Percentiles rank a stretch among this genome's conserved stretches.
phyloP scores from a whole-genome alignment of 306 rosid species.

The Betula pendula region DNA sequence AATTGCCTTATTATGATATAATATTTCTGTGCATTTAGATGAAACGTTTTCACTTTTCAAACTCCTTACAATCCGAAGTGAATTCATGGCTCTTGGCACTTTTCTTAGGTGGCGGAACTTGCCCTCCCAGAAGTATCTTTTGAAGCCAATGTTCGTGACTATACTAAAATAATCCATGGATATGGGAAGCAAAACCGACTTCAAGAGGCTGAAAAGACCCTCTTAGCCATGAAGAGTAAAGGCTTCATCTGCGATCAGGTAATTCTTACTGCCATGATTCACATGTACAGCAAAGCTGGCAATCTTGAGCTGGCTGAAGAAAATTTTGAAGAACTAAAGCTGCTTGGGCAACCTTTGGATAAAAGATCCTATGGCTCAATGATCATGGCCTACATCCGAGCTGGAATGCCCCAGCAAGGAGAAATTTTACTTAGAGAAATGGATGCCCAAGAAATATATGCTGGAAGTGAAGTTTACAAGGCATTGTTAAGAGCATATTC shows the following conservation, averaged over 20 bases:
- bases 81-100: constrained; percentile 12
- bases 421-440: constrained; percentile 69
- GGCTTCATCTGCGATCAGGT: constrained; percentile 79
- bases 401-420: constrained; percentile 67
- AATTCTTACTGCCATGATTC: constrained; percentile 69
- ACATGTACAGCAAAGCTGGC: constrained; percentile 85
- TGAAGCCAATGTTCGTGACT: constrained; percentile 71
- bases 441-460: constrained; percentile 66
- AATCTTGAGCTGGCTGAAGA: constrained; percentile 57
- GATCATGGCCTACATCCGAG: constrained; percentile 88
- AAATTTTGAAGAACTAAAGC: constrained; percentile 78
- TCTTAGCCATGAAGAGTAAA: constrained; percentile 57
- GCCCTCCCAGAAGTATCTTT: constrained; percentile 73
- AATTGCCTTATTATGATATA: neutral
- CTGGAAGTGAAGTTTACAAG: constrained; percentile 85
- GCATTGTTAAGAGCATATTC: constrained; percentile 86
- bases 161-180: constrained; percentile 71
- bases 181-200: constrained; percentile 64
- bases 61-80: constrained; percentile 15
- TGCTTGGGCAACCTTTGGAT: constrained; percentile 69
- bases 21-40: neutral
- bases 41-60: neutral
- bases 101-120: constrained; percentile 72
- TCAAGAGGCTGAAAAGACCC: constrained; percentile 63
- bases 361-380: constrained; percentile 82